Percentiles rank a stretch among this genome's conserved stretches.
Conservation (phyloP, 208 protist species). For the Endotrypanum monterogeii region DNA sequence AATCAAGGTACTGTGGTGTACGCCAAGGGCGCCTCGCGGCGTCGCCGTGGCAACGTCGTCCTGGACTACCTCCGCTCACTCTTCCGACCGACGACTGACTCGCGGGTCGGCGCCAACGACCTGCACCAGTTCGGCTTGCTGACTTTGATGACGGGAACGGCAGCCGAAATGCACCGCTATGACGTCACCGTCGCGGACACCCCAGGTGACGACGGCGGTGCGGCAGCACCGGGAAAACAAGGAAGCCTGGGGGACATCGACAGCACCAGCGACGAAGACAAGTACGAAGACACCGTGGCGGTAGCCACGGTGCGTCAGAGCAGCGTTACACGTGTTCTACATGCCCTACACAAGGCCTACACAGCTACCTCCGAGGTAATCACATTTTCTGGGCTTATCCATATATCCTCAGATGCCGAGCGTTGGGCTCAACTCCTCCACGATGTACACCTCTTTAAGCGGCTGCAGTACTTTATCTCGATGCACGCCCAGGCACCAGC, state of each 20-base stretch:
- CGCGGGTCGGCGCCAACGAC: conserved; percentile 56
- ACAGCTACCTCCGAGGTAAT: conserved; percentile 56
- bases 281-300: conserved; percentile 11
- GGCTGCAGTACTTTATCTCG: conserved; percentile 56
- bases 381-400: conserved; percentile 53
- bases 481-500: conserved; percentile 6
- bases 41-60: conserved; percentile 48
- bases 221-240: not conserved
- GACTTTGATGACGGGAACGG: conserved; percentile 48
- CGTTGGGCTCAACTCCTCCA: conserved; percentile 45
- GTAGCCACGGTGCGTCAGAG: conserved; percentile 44
- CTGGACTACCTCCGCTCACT: conserved; percentile 67
- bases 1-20: conserved; percentile 10
- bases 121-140: conserved; percentile 70
- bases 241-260: conserved; percentile 19
- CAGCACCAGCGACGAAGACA: conserved; percentile 26
- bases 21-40: conserved; percentile 16
- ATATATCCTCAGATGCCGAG: conserved; percentile 33
- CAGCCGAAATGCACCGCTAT: conserved; percentile 44
- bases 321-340: conserved; percentile 55
- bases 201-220: not conserved
- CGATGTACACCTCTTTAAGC: conserved; percentile 51
- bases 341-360: conserved; percentile 56
- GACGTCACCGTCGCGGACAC: conserved; percentile 22
- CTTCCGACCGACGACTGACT: conserved; percentile 65